Base-by-base conservation (phyloP, 371 early-diverging fungal species). In the Mortierella sp. region DNA sequence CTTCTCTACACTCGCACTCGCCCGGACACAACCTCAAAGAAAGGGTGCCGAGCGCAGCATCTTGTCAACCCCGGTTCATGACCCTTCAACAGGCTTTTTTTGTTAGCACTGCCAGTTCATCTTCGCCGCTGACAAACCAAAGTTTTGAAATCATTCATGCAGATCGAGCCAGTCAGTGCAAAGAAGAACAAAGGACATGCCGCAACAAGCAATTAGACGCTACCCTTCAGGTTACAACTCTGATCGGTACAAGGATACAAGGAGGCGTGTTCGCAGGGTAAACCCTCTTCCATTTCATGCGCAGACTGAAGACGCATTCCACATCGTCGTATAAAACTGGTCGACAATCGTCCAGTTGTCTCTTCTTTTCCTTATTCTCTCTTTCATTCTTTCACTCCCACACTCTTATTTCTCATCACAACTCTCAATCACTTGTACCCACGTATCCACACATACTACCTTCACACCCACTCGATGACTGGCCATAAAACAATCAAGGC, bases 401-500 rank as follows among this genome's bases (percentile, higher is more conserved):
- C 42, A 50, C 57, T 57, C 54, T 73, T 21, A 16, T 60, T 58
- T 26, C 75, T 16, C n/a, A 44, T 42, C 21, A n/a, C n/a, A n/a
- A n/a, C 45, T 31, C 60, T 8, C 55, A n/a, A 13, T 28, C 60
- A 28, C 48, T 48, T n/a, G n/a, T n/a, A n/a, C n/a, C n/a, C n/a
- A n/a, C n/a, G n/a, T n/a, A n/a, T n/a, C n/a, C n/a, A n/a, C n/a
- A 63, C 38, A 2, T 13, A 4, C 26, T 28, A 2, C 31, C 19
- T 19, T 8, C 68, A 3, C 38, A 34, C 31, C 68, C 47, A 48
- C 28, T 31, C 55, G 0, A 78, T 72, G 79, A 70, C 74, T 31
- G 11, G 16, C 42, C 31, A 14, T 19, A 34, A 45, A 21, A 81
- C 78, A 14, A 77, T 71, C 60, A 73, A 78, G 52, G 78, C 78